Base-by-base conservation (phyloP, 306 rosid genomes). In the Malus orientalis region DNA sequence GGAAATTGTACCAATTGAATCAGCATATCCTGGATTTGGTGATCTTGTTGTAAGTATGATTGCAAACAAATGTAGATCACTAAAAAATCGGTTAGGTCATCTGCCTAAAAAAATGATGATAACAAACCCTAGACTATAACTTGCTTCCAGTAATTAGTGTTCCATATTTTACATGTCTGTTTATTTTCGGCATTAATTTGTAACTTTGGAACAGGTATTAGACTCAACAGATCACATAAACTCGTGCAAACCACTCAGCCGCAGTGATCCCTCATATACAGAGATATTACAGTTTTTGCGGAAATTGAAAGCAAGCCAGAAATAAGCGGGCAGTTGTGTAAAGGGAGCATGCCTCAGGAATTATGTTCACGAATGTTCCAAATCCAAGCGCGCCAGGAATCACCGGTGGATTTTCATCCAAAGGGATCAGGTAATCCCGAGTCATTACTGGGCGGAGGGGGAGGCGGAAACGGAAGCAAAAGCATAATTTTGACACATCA, bases 1-100 rank as follows among this genome's bases (percentile, higher is more conserved):
- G 87, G 99, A 95, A 89, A 90, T 95, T 81, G 99, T 95, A 74
- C 89, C 99, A 38, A 92, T 95, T 72, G 99, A 95, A 84, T 95
- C 99, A 20, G 99, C 99, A 70, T 92, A 92, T 88, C 97, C 99
- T 42, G 99, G 99, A 76, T 95, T 87, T 54, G 99, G 99, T 71
- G 97, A 92, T 81, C 90, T 95, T 36, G 97, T 95, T 76, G 99
- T 92, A 79, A 95, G 98, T 92, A 83, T 79, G 64, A 74, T 14
- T 71, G 69, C 53, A 79, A 74, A 47, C 27, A 74, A 70, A 54
- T 69, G 61, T 40, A 72, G 53, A 58, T 69, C 75, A 44, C 18
- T 62, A 44, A 11, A 66, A 44, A 30, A 29, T 11, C 5, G 6
- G 33, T 38, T 29, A 7, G 42, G 42, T 38, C 42, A 38, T 36